These are phyloP conservation scores for Thalia dealbata DNA, from an alignment of 176 grass and related monocot species.

Conservation along the genomic window DNA sequence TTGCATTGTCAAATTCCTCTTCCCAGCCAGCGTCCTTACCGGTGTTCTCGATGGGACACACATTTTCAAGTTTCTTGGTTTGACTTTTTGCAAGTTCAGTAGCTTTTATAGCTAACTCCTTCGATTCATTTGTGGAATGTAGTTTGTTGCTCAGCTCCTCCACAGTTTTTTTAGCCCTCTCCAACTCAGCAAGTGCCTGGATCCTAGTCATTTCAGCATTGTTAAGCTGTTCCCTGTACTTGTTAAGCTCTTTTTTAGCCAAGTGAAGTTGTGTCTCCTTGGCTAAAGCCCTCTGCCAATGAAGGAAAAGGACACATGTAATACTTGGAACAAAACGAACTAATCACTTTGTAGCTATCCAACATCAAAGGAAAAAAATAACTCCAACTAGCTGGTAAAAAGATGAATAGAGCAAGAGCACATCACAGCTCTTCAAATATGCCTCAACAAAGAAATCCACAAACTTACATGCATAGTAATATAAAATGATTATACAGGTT, in stretches of 20 bases:
- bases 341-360: too few relatives aligned
- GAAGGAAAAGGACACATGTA: not conserved
- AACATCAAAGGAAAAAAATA: not conserved
- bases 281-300: slow-evolving; percentile 45
- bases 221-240: slow-evolving; percentile 78
- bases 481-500: not conserved
- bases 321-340: not conserved
- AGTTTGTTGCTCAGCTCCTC: slow-evolving; percentile 62
- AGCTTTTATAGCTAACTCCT: slow-evolving; percentile 64
- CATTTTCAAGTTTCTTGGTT: slow-evolving; percentile 61
- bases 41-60: slow-evolving; percentile 29
- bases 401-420: not conserved
- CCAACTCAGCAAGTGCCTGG: slow-evolving; percentile 75
- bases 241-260: slow-evolving; percentile 79
- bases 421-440: not conserved
- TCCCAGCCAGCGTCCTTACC: slow-evolving; percentile 54
- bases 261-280: slow-evolving; percentile 90
- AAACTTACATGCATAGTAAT: not conserved
- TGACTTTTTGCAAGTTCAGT: slow-evolving; percentile 65
- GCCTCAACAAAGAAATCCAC: not conserved
- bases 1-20: slow-evolving; percentile 66
- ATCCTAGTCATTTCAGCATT: slow-evolving; percentile 67
- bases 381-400: not conserved
- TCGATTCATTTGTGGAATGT: slow-evolving; percentile 68
- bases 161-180: slow-evolving; percentile 70